Conservation (phyloP, 2,329 filamentous ascomycete species). For the Cladosporium cucumerinum region DNA sequence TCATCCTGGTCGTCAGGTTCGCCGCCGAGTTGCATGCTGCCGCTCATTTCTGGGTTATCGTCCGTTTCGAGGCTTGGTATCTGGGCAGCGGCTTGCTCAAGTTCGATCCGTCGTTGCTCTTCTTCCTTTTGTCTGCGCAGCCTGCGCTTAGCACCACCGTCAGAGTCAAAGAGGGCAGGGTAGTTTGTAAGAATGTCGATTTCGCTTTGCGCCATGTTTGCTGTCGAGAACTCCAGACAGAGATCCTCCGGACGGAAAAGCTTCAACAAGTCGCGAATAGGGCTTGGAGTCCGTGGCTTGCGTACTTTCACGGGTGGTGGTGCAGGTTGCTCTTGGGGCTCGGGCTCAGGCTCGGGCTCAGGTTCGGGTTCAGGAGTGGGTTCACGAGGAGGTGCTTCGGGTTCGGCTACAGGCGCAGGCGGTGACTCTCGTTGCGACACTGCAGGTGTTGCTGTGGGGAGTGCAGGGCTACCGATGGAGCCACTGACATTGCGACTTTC, state of each 20-base stretch:
- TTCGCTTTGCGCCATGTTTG: slow-evolving; percentile 44
- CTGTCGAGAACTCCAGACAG: slow-evolving; percentile 42
- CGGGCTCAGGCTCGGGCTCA: neutral
- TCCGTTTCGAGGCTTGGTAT: slow-evolving; percentile 55
- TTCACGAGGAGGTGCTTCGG: slow-evolving; percentile 14
- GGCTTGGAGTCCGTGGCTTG: slow-evolving; percentile 21
- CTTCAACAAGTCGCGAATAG: slow-evolving; percentile 40
- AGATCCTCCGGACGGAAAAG: slow-evolving; percentile 44
- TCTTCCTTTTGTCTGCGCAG: slow-evolving; percentile 65
- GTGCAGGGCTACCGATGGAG: slow-evolving; percentile 76
- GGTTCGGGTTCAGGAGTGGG: neutral
- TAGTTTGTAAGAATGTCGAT: slow-evolving; percentile 54
- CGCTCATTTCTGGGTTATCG: slow-evolving; percentile 70
- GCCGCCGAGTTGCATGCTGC: slow-evolving; percentile 84
- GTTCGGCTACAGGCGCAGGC: slow-evolving; percentile 35
- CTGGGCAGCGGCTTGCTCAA: slow-evolving; percentile 48
- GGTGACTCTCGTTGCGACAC: slow-evolving; percentile 22
- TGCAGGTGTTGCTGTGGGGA: slow-evolving; percentile 37
- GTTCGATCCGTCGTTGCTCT: slow-evolving; percentile 51
- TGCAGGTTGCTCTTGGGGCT: slow-evolving; percentile 12
- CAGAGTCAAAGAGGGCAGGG: slow-evolving; percentile 77
- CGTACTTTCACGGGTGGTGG: slow-evolving; percentile 17
- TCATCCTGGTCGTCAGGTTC: slow-evolving; percentile 74
- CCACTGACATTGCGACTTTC: slow-evolving; percentile 79
- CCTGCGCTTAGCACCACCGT: slow-evolving; percentile 77